A percentile compares a stretch with the other conserved stretches of the same genome.
phyloP scores from a whole-genome alignment of 805 yeast species.

The Wickerhamomyces queroliae region DNA sequence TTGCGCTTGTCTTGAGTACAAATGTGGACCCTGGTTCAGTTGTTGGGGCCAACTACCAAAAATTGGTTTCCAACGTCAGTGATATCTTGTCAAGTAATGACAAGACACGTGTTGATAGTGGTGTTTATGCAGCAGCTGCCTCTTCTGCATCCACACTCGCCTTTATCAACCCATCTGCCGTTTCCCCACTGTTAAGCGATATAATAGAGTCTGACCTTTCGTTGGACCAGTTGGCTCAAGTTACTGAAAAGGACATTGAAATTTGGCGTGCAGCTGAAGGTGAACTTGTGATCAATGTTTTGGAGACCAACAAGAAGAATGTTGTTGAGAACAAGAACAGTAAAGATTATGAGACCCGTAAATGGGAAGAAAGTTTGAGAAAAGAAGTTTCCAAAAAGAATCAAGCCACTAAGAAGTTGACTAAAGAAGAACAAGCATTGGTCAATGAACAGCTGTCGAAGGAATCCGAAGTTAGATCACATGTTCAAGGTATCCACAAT shows the following conservation, averaged over 20 bases:
- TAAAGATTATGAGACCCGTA: conserved; percentile 76
- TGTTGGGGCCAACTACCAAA: conserved; percentile 27
- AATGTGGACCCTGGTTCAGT: conserved; percentile 59
- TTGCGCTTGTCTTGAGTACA: conserved; percentile 59
- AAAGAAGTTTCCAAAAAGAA: conserved; percentile 63
- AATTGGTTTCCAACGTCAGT: conserved; percentile 17
- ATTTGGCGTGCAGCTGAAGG: conserved; percentile 74
- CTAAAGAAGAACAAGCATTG: conserved; percentile 69
- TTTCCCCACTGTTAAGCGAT: conserved; percentile 45
- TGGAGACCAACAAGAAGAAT: conserved; percentile 38
- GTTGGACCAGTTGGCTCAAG: conserved; percentile 25
- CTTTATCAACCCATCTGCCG: conserved; percentile 53
- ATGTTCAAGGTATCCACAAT: conserved; percentile 33
- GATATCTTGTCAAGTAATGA: conserved; percentile 13
- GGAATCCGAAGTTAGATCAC: conserved; percentile 52
- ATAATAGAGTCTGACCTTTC: conserved; percentile 39
- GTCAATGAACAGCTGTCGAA: conserved; percentile 57
- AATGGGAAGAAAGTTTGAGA: conserved; percentile 87
- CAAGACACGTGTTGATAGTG: conserved; percentile 21
- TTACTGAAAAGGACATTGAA: conserved; percentile 44
- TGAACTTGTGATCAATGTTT: conserved; percentile 58
- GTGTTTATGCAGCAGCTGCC: conserved; percentile 46
- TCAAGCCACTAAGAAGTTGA: conserved; percentile 43
- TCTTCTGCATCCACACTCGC: conserved; percentile 42
- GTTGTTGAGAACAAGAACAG: conserved; percentile 60